Conservation (phyloP, 768 basidiomycete genomes). For the Phlebiopsis flavidoalba region DNA sequence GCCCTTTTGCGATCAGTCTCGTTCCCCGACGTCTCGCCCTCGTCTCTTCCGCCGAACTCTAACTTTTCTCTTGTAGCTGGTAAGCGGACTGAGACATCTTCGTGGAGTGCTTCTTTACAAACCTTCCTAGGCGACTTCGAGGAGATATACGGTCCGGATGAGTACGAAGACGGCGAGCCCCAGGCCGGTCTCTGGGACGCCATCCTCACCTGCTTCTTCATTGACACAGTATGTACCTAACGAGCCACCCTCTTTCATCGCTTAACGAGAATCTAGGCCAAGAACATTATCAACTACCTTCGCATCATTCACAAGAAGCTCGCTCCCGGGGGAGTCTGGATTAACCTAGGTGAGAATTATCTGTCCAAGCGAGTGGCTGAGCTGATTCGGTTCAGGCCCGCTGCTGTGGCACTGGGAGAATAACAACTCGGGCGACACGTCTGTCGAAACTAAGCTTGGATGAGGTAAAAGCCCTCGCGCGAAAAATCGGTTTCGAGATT, state of each 20-base stretch:
- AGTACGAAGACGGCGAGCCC: slow-evolving; percentile 45
- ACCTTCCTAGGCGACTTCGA: slow-evolving; percentile 73
- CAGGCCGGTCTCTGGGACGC: slow-evolving; percentile 84
- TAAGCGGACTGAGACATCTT: slow-evolving; percentile 19
- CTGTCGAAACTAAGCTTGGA: slow-evolving; percentile 87
- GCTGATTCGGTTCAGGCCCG: slow-evolving; percentile 49
- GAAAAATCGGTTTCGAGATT: slow-evolving; percentile 75
- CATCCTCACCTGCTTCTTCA: slow-evolving; percentile 93
- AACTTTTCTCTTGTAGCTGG: slow-evolving; percentile 88
- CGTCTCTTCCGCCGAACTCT: slow-evolving; percentile 55
- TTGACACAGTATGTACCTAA: slow-evolving; percentile 69
- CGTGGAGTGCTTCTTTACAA: background rate
- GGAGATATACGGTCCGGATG: slow-evolving; percentile 71
- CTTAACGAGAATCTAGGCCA: slow-evolving; percentile 48
- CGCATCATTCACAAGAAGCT: slow-evolving; percentile 82
- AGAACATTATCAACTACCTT: slow-evolving; percentile 88
- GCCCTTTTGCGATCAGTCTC: slow-evolving; percentile 62
- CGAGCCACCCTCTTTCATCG: background rate
- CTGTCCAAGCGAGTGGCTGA: background rate
- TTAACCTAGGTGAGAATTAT: slow-evolving; percentile 63
- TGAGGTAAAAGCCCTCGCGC: slow-evolving; percentile 75
- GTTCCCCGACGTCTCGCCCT: slow-evolving; percentile 83
- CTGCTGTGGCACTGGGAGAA: slow-evolving; percentile 98
- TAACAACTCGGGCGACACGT: slow-evolving; percentile 71
- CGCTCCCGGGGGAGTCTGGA: slow-evolving; percentile 85